Evolutionary conservation across 371 early-diverging fungal genomes (phyloP).

Genomic region (Apophysomyces trapeziformis): DNA sequence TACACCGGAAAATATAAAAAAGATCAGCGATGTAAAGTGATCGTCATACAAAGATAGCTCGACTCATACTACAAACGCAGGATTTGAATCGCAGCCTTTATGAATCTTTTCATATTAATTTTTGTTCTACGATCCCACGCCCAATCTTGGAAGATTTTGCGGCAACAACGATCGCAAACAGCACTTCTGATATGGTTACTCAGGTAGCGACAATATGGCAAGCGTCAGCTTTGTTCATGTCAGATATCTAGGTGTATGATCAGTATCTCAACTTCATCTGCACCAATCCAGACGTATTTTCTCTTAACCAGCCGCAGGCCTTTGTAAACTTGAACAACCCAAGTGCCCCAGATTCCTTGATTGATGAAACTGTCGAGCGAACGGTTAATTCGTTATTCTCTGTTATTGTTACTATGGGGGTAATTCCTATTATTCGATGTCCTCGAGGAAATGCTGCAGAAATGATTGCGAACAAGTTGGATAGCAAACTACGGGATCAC

Average conservation of each 20-base stretch:
- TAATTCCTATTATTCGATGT: constrained; percentile 89
- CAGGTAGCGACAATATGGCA: constrained; percentile 54
- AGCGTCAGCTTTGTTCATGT: too few relatives aligned
- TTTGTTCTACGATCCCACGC: constrained; percentile 87
- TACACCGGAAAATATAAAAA: constrained; percentile 80
- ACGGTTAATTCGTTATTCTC: constrained; percentile 88
- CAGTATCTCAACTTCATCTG: constrained; percentile 95
- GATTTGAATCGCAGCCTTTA: constrained; percentile 93
- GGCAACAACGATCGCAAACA: constrained; percentile 69
- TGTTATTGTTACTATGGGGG: constrained; percentile 90
- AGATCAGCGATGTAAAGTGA: constrained; percentile 71
- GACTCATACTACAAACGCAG: constrained; percentile 34
- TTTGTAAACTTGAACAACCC: constrained; percentile 86
- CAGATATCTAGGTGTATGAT: constrained; percentile 80
- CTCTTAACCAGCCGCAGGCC: constrained; percentile 84
- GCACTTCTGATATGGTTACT: constrained; percentile 75
- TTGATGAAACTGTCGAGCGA: constrained; percentile 76
- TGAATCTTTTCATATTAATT: constrained; percentile 96
- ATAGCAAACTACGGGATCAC: constrained; percentile 89
- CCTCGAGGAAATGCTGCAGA: constrained; percentile 94
- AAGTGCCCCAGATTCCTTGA: constrained; percentile 75
- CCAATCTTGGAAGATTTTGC: constrained; percentile 95
- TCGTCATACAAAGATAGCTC: background rate
- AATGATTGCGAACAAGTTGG: constrained; percentile 89
- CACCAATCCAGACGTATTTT: constrained; percentile 94